These are phyloP conservation scores for Diaporthe sp. DNA, from an alignment of 2,329 filamentous ascomycete genomes.

Conservation along the genomic window DNA sequence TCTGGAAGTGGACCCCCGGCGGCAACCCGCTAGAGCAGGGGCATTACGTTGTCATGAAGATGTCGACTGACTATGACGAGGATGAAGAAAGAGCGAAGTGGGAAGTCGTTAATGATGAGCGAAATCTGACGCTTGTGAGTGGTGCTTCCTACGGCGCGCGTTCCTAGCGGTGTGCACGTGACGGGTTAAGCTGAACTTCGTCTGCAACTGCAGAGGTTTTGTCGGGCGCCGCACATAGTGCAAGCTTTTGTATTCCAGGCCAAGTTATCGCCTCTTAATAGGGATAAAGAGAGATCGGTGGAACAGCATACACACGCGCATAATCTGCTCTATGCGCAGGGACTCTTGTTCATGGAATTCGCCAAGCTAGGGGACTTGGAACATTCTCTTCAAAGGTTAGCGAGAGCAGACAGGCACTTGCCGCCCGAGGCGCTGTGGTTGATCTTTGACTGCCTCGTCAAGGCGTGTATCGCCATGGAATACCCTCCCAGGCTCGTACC, in stretches of 20 bases:
- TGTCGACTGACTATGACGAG: background rate
- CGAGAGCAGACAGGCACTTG: background rate
- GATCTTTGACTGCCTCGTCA: constrained; percentile 42
- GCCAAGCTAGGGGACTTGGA: constrained; percentile 15
- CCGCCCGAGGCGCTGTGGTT: constrained; percentile 39
- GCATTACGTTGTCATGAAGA: background rate
- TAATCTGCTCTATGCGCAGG: background rate
- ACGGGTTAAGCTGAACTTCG: background rate
- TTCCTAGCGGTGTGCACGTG: too few species aligned
- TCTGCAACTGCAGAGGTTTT: background rate
- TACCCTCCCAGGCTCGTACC: constrained; percentile 37
- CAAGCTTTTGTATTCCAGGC: background rate
- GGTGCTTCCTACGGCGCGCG: accelerated
- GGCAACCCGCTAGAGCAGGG: background rate
- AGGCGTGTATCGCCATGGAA: constrained; percentile 41
- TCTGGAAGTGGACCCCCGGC: background rate
- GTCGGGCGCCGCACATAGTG: constrained; percentile 25
- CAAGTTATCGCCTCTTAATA: background rate
- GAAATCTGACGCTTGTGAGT: background rate
- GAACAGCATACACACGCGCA: background rate
- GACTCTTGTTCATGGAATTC: constrained; percentile 31
- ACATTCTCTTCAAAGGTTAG: background rate
- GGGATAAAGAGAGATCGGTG: too few species aligned
- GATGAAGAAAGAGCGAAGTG: too few species aligned
- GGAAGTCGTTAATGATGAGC: background rate